phyloP scores from a whole-genome alignment of 495 filamentous ascomycete species.

The Apiosordaria backusii region DNA sequence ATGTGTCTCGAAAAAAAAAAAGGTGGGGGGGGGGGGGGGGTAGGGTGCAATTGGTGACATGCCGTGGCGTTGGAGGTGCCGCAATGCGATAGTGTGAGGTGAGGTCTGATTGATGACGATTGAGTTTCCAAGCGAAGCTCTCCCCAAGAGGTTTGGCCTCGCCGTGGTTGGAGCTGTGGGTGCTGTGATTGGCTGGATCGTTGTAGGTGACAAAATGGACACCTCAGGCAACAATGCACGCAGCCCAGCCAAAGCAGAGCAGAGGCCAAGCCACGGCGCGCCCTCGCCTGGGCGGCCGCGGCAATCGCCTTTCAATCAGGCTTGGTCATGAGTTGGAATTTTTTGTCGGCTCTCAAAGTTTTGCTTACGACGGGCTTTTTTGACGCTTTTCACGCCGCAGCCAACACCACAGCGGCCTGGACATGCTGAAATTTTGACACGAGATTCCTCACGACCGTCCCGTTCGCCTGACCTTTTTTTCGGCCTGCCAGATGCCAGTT shows the following conservation, averaged over 20 bases:
- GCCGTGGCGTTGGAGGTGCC: constrained; percentile 28
- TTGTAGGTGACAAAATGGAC: not conserved
- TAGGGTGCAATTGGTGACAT: constrained; percentile 12
- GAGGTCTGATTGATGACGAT: constrained; percentile 24
- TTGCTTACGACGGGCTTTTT: constrained; percentile 42
- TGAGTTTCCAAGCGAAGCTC: constrained; percentile 10
- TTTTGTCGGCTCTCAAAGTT: constrained; percentile 43
- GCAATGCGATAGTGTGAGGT: constrained; percentile 23
- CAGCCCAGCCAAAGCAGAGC: not conserved
- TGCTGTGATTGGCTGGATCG: constrained; percentile 11
- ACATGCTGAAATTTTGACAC: constrained; percentile 62
- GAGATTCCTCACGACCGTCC: constrained; percentile 46
- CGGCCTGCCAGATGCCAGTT: constrained; percentile 55
- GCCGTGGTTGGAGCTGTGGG: not conserved
- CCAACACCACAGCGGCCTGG: constrained; percentile 40
- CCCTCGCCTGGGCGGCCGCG: constrained; percentile 15
- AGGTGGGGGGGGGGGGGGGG: no score
- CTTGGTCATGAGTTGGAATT: constrained; percentile 25
- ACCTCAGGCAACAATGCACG: constrained; percentile 27
- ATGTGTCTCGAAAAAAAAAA: not conserved
- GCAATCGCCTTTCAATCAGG: constrained; percentile 28
- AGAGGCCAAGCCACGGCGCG: constrained; percentile 1
- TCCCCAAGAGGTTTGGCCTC: not conserved
- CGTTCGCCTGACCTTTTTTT: constrained; percentile 66
- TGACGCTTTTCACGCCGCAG: constrained; percentile 39